Evolutionary conservation across 495 filamentous ascomycete species (phyloP).

Genomic region (Penicillium steckii): DNA sequence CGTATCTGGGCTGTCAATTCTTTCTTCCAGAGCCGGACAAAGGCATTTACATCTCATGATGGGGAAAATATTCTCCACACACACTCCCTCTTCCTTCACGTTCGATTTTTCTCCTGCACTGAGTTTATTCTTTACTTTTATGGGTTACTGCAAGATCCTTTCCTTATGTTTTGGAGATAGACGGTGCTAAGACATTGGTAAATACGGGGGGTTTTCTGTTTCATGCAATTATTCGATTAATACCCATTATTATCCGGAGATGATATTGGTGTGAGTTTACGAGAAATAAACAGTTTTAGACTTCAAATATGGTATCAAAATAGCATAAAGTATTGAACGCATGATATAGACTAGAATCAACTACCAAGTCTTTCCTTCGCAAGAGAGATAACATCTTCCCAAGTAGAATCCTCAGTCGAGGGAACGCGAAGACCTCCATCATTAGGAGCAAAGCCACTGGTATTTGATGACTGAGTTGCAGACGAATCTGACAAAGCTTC

Average conservation of each 20-base stretch:
- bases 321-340: background rate
- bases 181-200: background rate
- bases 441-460: background rate
- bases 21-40: constrained; percentile 59
- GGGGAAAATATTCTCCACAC: no score
- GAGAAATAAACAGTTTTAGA: background rate
- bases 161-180: background rate
- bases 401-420: constrained; percentile 17
- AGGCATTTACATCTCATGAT: constrained; percentile 38
- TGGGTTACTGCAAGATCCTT: background rate
- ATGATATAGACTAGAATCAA: no score
- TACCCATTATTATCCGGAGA: no score
- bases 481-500: constrained; percentile 52
- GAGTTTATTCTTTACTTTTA: background rate
- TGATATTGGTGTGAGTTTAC: background rate
- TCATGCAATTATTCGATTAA: background rate
- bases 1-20: constrained; percentile 76
- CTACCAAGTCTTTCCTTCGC: constrained; percentile 16
- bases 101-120: background rate
- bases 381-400: constrained; percentile 40
- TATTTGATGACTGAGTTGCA: constrained; percentile 6
- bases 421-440: constrained; percentile 25
- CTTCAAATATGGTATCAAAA: background rate
- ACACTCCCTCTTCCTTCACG: no score
- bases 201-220: background rate